Conservation (phyloP, 192 early-diverging fungal genomes). For the Kappamyces sp. region DNA sequence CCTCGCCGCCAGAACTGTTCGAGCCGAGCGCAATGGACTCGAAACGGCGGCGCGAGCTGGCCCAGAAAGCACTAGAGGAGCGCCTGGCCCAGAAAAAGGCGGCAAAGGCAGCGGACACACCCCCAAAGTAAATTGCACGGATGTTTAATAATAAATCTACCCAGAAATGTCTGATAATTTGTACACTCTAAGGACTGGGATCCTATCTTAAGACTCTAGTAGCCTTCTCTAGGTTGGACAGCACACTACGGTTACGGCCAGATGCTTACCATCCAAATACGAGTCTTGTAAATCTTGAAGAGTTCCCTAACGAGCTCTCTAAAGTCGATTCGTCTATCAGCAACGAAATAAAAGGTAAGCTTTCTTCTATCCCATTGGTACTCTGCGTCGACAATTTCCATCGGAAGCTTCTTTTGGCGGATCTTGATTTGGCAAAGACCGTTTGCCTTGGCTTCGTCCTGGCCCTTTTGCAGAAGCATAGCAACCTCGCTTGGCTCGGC, state of each 20-base stretch:
- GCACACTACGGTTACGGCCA: conserved; percentile 29
- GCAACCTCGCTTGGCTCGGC: conserved; percentile 77
- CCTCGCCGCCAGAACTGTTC: not conserved
- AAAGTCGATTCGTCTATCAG: conserved; percentile 92
- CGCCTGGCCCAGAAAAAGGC: too few species aligned
- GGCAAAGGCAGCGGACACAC: too few species aligned
- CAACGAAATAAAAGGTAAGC: conserved; percentile 93
- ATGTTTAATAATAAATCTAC: too few species aligned
- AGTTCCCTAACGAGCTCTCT: conserved; percentile 91
- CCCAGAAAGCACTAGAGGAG: too few species aligned
- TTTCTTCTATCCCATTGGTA: conserved; percentile 98
- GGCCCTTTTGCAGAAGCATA: conserved; percentile 69
- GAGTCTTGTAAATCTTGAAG: conserved; percentile 96
- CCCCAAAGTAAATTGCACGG: too few species aligned
- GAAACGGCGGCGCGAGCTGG: too few species aligned
- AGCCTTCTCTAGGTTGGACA: not conserved
- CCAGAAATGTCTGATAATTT: too few species aligned
- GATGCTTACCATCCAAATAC: conserved; percentile 86
- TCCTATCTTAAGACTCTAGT: too few species aligned
- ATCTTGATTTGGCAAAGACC: conserved; percentile 85
- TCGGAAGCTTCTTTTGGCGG: conserved; percentile 81
- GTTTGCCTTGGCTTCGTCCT: conserved; percentile 88
- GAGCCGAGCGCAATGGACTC: not conserved
- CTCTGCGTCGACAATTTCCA: conserved; percentile 96
- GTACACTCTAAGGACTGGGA: too few species aligned